Base-by-base conservation (phyloP, 495 filamentous ascomycete genomes). In the Aspergillus avenaceus region DNA sequence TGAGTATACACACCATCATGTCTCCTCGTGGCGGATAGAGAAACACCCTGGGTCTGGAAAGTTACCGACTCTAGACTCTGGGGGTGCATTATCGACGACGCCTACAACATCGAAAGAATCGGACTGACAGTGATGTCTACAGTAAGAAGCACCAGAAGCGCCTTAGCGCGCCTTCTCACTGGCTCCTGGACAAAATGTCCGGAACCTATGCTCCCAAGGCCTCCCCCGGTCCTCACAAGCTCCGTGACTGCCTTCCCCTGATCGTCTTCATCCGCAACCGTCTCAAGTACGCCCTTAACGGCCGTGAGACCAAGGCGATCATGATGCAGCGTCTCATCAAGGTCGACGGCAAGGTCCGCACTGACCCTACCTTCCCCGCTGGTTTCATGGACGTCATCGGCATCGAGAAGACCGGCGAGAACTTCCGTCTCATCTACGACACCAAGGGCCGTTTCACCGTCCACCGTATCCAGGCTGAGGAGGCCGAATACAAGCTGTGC, bases 141-240 rank as follows among this genome's bases (percentile, higher is more conserved):
- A 95, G 90, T 68, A 96, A 92, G 84, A 98, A 98, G 84, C 95
- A 98, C 78, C 91, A 96, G 74, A 97, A 98, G 92, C 90, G 93
- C 82, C 83, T 97, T 66, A 91, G 88, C 73, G 93, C 93, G 71
- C 93, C 93, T 63, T 92, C 88, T 72, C 93, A 97, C 84, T 98
- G 95, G 93, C 89, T 98, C 66, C 82, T 98, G 68, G 93, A 98
- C 86, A 98, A 98, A 78, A 85, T 97, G 59, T 96, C 90, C 72
- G 93, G 92, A 72, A 83, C 87, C 79, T 97, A 97, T 74, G 93
- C 93, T 62, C 93, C 93, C 70, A 89, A 89, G 73, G 85, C 93
- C 55, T 96, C 91, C 53, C 81, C 92, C 63, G 93, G 93, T 86
- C 93, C 93, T 69, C 95, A 98, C 85, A 97, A 98, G 84, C 84